Percentiles rank a stretch among this genome's conserved stretches.
These are phyloP conservation scores for Exutisphaerella laricina DNA, from an alignment of 2,329 filamentous ascomycete genomes.

Conservation along the genomic window DNA sequence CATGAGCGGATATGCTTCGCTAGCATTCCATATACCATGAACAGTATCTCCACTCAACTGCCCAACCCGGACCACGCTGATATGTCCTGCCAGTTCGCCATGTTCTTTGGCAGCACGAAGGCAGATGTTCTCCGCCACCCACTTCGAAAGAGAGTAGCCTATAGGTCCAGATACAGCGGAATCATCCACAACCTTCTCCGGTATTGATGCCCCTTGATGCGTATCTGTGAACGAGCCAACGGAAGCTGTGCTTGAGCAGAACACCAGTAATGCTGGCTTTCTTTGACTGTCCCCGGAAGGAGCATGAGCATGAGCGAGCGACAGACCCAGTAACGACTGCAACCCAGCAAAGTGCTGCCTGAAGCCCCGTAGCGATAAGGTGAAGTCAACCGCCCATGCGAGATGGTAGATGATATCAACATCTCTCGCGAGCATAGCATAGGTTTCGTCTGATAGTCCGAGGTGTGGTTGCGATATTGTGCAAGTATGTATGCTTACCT, in stretches of 20 bases:
- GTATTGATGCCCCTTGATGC: slow-evolving; percentile 34
- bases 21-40: slow-evolving; percentile 45
- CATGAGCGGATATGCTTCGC: slow-evolving; percentile 48
- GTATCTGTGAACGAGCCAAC: slow-evolving; percentile 38
- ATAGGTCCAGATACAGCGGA: slow-evolving; percentile 43
- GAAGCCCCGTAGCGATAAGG: slow-evolving; percentile 50
- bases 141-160: slow-evolving; percentile 54
- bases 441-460: slow-evolving; percentile 42
- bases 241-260: slow-evolving; percentile 44
- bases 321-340: slow-evolving; percentile 46
- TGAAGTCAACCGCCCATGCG: slow-evolving; percentile 63
- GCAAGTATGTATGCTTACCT: slow-evolving; percentile 46
- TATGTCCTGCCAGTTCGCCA: slow-evolving; percentile 31
- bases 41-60: slow-evolving; percentile 43
- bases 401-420: slow-evolving; percentile 55
- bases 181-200: slow-evolving; percentile 39
- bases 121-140: slow-evolving; percentile 55
- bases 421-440: slow-evolving; percentile 39
- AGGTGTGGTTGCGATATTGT: slow-evolving; percentile 45
- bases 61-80: slow-evolving; percentile 44
- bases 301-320: slow-evolving; percentile 27
- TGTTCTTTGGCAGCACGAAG: slow-evolving; percentile 31
- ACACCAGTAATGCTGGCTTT: slow-evolving; percentile 37
- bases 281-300: neutral
- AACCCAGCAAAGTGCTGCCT: slow-evolving; percentile 48